These are phyloP conservation scores for Favolaschia claudopus DNA, from an alignment of 768 basidiomycete genomes.

Conservation along the genomic window DNA sequence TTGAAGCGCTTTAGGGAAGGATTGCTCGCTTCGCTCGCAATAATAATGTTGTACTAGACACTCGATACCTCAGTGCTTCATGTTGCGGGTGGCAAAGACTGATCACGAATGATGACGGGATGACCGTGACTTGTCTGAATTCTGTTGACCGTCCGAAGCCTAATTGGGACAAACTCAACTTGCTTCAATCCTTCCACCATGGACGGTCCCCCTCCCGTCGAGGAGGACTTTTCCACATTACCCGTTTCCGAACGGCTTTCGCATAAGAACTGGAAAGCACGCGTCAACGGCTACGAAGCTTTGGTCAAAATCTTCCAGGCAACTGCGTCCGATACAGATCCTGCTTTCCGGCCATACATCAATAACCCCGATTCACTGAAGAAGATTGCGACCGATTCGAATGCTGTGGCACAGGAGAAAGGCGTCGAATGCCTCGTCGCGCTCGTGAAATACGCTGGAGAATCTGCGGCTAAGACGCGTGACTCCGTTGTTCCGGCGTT, in stretches of 20 bases:
- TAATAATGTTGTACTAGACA: no score
- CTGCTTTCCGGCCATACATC: constrained; percentile 90
- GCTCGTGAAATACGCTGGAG: constrained; percentile 91
- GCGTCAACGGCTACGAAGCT: constrained; percentile 90
- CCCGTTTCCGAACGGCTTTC: constrained; percentile 81
- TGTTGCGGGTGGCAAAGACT: no score
- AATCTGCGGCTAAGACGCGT: constrained; percentile 82
- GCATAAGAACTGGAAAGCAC: constrained; percentile 99
- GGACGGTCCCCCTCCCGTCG: constrained; percentile 92
- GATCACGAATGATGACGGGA: no score
- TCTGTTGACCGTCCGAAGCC: no score
- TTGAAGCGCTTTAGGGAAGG: no score
- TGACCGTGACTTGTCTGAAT: no score
- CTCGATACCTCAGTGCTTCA: no score
- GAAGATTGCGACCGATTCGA: constrained; percentile 89
- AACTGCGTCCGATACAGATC: constrained; percentile 92
- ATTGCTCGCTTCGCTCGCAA: no score
- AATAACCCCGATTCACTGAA: constrained; percentile 80
- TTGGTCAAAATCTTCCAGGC: constrained; percentile 88
- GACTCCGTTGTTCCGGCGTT: constrained; percentile 86
- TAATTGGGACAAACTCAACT: no score
- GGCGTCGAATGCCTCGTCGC: constrained; percentile 89
- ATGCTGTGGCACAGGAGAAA: constrained; percentile 98
- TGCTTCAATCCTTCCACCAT: no score
- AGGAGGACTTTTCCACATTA: constrained; percentile 90